A percentile compares a stretch with the other conserved stretches of the same genome.
phyloP scores from a whole-genome alignment of 2,329 filamentous ascomycete species.

The Trichoderma sp. region DNA sequence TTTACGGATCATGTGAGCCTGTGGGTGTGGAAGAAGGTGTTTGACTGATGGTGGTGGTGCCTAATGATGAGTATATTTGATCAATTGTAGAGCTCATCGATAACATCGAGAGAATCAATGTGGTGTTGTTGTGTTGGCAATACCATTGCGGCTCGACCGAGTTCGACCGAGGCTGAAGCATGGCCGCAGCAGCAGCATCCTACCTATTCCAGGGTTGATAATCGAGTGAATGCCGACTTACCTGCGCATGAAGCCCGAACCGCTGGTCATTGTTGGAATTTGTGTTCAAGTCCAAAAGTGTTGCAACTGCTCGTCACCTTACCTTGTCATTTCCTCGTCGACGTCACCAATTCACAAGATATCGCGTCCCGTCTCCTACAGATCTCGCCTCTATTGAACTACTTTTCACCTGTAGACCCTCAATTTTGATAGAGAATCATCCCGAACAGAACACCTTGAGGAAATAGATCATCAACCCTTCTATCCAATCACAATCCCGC shows the following conservation, averaged over 20 bases:
- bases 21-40: constrained; percentile 36
- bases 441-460: not conserved
- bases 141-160: not conserved
- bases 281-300: not conserved
- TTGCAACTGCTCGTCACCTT: no score
- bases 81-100: not conserved
- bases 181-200: not conserved
- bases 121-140: not conserved
- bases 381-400: no score
- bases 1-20: constrained; percentile 39
- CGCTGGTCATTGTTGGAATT: not conserved
- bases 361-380: no score
- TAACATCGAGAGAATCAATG: no score
- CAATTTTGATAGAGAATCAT: no score
- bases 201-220: not conserved
- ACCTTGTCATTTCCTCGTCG: no score
- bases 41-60: constrained; percentile 26
- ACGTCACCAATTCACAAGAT: no score
- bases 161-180: constrained; percentile 8
- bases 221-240: not conserved
- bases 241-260: no score
- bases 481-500: constrained; percentile 10
- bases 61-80: no score
- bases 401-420: no score
- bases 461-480: not conserved